phyloP scores from a whole-genome alignment of 345 rosid genomes.

The Microcos paniculata region DNA sequence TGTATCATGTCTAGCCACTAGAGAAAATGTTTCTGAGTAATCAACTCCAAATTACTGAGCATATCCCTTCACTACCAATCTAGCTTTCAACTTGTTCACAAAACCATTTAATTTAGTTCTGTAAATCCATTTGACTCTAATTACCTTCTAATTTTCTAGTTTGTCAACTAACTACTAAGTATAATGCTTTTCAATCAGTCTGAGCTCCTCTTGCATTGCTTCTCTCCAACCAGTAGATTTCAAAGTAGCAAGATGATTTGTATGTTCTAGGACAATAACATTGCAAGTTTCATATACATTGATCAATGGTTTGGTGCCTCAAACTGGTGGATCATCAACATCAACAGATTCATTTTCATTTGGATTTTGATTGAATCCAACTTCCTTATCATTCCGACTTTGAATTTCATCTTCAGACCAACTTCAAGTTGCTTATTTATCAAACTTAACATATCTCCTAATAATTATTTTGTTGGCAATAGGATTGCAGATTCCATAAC shows the following conservation, averaged over 20 bases:
- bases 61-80: conserved; percentile 3
- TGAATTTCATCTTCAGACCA: neutral
- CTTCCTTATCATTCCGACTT: no score
- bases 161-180: no score
- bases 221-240: neutral
- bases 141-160: no score
- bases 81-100: neutral
- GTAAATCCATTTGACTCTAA: no score
- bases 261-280: neutral
- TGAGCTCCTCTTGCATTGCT: neutral
- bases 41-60: no score
- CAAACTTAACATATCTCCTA: neutral
- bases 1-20: no score
- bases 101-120: neutral
- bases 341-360: neutral
- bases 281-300: neutral
- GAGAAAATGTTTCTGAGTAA: no score
- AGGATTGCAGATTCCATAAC: neutral
- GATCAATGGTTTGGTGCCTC: neutral
- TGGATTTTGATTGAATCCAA: neutral
- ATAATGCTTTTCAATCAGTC: no score
- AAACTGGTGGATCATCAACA: neutral
- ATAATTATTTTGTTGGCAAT: neutral
- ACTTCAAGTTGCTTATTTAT: neutral
- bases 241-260: neutral